A percentile compares a stretch with the other conserved stretches of the same genome.
Conservation (phyloP, 768 basidiomycete genomes). For the Gautieria morchelliformis region DNA sequence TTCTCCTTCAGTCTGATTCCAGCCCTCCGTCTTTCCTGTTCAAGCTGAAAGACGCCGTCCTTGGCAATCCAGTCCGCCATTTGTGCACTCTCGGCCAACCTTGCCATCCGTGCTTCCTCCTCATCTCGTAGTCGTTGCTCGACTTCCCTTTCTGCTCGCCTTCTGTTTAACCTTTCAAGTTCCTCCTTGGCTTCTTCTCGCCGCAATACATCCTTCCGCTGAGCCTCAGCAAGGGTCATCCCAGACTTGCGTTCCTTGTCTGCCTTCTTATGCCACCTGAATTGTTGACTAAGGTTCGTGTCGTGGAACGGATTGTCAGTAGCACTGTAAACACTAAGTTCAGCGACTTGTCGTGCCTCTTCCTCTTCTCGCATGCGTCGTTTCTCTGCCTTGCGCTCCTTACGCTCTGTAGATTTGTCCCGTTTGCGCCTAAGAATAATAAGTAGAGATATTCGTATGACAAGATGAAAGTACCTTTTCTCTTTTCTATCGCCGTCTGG, state of each 20-base stretch:
- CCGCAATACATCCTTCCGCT: conserved; percentile 67
- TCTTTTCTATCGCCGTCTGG: conserved; percentile 29
- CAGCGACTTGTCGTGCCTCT: conserved; percentile 85
- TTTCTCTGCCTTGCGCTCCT: conserved; percentile 82
- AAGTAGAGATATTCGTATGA: background rate
- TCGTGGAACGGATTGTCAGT: conserved; percentile 98
- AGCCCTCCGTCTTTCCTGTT: conserved; percentile 85
- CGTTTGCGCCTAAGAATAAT: conserved; percentile 53
- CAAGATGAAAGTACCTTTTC: conserved; percentile 35
- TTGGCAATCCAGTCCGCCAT: conserved; percentile 98
- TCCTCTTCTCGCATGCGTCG: conserved; percentile 75
- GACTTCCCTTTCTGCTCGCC: conserved; percentile 86
- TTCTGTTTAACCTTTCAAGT: conserved; percentile 79
- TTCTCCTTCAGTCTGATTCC: conserved; percentile 94
- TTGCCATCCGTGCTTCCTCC: conserved; percentile 82
- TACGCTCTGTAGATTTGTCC: conserved; percentile 80
- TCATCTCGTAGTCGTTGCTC: conserved; percentile 85
- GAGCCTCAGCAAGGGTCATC: conserved; percentile 66
- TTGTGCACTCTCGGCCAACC: conserved; percentile 87
- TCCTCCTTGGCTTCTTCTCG: conserved; percentile 93
- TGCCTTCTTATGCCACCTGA: conserved; percentile 97
- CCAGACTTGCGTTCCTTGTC: conserved; percentile 93
- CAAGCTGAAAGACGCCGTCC: conserved; percentile 94
- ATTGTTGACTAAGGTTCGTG: conserved; percentile 90
- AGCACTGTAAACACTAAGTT: conserved; percentile 93